These are phyloP conservation scores for Cryptosporidium ryanae DNA, from an alignment of 169 alveolate genomes.

Conservation along the genomic window DNA sequence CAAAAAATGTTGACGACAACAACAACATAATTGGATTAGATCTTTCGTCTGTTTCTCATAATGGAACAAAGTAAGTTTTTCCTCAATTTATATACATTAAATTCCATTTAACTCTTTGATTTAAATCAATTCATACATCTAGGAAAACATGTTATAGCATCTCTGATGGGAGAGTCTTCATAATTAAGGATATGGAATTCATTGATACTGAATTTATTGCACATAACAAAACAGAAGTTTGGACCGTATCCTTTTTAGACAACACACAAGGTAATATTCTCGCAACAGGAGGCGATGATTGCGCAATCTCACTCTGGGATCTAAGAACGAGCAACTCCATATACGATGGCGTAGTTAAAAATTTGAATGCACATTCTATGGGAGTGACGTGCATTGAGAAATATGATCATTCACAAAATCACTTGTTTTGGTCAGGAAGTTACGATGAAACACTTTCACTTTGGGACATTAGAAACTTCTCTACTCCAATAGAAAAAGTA, in stretches of 20 bases:
- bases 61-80: slow-evolving; percentile 29
- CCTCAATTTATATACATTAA: background rate
- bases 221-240: slow-evolving; percentile 57
- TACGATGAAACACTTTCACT: slow-evolving; percentile 49
- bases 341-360: background rate
- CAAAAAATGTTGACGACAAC: slow-evolving; percentile 15
- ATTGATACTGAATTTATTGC: slow-evolving; percentile 53
- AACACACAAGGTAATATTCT: slow-evolving; percentile 13
- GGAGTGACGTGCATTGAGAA: slow-evolving; percentile 66
- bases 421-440: slow-evolving; percentile 61
- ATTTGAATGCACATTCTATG: slow-evolving; percentile 50
- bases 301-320: slow-evolving; percentile 47
- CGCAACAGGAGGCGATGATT: slow-evolving; percentile 72
- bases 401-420: background rate
- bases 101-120: background rate
- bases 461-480: slow-evolving; percentile 41
- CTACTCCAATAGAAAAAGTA: slow-evolving; percentile 14
- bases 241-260: slow-evolving; percentile 66
- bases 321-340: slow-evolving; percentile 4
- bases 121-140: background rate
- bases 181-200: slow-evolving; percentile 16
- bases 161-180: slow-evolving; percentile 70
- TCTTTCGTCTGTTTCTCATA: slow-evolving; percentile 5
- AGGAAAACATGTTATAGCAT: slow-evolving; percentile 62
- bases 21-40: slow-evolving; percentile 43